Conservation (phyloP, 352 stramenopile species). For the Achlya hypogyna region DNA sequence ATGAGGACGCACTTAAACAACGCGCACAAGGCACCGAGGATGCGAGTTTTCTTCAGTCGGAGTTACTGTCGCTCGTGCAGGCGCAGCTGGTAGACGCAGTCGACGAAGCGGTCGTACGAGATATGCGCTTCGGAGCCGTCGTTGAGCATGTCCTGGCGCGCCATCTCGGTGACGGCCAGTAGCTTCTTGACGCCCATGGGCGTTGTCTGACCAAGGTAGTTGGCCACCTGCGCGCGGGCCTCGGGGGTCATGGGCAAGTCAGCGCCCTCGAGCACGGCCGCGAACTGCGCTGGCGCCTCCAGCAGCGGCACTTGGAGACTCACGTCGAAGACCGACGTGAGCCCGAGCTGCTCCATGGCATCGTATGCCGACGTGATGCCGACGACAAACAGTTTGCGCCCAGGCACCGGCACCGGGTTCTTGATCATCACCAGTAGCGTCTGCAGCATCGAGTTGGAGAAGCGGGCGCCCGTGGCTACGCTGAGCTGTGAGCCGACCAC, state of each 20-base stretch:
- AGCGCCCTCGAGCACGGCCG: slow-evolving; percentile 71
- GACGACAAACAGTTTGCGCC: slow-evolving; percentile 94
- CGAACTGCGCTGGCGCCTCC: slow-evolving; percentile 81
- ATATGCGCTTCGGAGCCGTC: slow-evolving; percentile 53
- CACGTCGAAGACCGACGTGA: slow-evolving; percentile 93
- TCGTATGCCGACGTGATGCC: slow-evolving; percentile 90
- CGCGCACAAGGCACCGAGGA: too few species aligned
- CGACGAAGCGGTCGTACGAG: slow-evolving; percentile 67
- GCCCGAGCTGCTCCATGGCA: slow-evolving; percentile 88
- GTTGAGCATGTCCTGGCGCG: slow-evolving; percentile 75
- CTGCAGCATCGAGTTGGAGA: slow-evolving; percentile 98
- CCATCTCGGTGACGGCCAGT: slow-evolving; percentile 95
- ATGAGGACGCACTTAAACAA: too few species aligned
- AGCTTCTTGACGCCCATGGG: slow-evolving; percentile 98
- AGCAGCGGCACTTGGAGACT: slow-evolving; percentile 89
- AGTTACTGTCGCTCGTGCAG: slow-evolving; percentile 23
- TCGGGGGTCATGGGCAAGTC: slow-evolving; percentile 63
- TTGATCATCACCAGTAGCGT: slow-evolving; percentile 97
- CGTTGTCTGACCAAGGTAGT: slow-evolving; percentile 62
- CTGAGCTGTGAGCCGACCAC: slow-evolving; percentile 13
- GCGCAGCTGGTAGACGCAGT: slow-evolving; percentile 74
- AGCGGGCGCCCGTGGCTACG: slow-evolving; percentile 89
- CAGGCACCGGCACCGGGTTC: slow-evolving; percentile 90
- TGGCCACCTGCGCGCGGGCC: slow-evolving; percentile 58
- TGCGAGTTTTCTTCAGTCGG: too few species aligned